Evolutionary conservation across 139 green algal species (phyloP), one percentile per base, ranked within the genome.

Genomic region (Pleodorina starrii): DNA sequence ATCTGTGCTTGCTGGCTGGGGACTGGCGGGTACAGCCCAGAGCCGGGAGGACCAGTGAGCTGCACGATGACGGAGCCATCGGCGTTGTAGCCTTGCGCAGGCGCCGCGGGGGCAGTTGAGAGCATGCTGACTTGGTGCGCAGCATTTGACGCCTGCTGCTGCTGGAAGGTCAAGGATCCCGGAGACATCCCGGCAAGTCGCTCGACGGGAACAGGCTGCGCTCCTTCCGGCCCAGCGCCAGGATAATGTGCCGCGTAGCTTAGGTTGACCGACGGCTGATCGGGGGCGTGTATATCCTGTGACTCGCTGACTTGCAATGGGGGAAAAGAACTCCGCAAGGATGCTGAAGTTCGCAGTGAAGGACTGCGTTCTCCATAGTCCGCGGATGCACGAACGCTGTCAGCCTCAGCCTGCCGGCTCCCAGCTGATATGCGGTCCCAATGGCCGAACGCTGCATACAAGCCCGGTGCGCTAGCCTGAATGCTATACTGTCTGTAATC

Each of bases 401-500:
- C 59, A 6, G 17, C 63, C 10, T 71, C 82, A 25, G 16, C 23
- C 6, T 40, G 42, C 19, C 82, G 63, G 7, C 44, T 50, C 0
- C 4, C 42, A 23, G 25, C 83, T 17, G 59, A 25, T 1, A 83
- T 48, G 11, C 9, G 27, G n/a, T 69, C 69, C 84, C 84, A 89
- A 44, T n/a, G n/a, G n/a, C 84, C 84, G 32, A 46, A 89, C 0
- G 69, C 69, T 3, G 48, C 84, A 60, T 89, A 89, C 7, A 83
- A 42, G 12, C 84, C 84, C 12, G 84, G 84, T 38, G 84, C 84
- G 51, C 84, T 73, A 7, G 69, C 10, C 7, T 74, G 63, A 6
- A 72, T 23, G 27, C 68, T 71, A 36, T 89, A 89, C 40, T 81
- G 69, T 19, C 69, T 89, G n/a, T n/a, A n/a, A n/a, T n/a, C n/a